These are phyloP conservation scores for Paraphoma chrysanthemicola DNA, from an alignment of 2,329 filamentous ascomycete genomes.

Conservation along the genomic window DNA sequence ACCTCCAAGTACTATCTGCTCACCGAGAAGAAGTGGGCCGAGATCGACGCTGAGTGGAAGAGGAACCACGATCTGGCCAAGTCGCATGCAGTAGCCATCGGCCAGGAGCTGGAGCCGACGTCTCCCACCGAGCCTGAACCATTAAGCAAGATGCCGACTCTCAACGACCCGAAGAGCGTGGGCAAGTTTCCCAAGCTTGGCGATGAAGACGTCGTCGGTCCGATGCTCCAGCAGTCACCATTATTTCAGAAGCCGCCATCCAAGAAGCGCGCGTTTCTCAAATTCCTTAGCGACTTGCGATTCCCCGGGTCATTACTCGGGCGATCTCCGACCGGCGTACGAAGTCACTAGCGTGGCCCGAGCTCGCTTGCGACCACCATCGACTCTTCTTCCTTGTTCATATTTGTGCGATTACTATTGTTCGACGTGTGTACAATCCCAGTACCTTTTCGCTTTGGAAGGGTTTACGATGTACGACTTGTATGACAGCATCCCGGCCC, in stretches of 20 bases:
- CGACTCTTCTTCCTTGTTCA: constrained; percentile 28
- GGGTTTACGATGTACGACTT: constrained; percentile 47
- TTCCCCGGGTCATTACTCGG: constrained; percentile 44
- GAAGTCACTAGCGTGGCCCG: constrained; percentile 25
- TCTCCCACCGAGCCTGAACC: constrained; percentile 59
- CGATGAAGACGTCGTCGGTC: constrained; percentile 91
- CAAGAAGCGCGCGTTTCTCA: constrained; percentile 48
- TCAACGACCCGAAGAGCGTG: constrained; percentile 70
- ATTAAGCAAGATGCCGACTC: constrained; percentile 70
- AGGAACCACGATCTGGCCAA: constrained; percentile 71
- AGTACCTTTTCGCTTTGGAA: constrained; percentile 38
- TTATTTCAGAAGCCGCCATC: constrained; percentile 48
- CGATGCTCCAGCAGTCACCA: constrained; percentile 68
- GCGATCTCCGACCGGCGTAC: constrained; percentile 36
- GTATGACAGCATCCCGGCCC: constrained; percentile 41
- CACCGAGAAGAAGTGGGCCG: constrained; percentile 88
- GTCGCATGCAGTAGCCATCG: constrained; percentile 45
- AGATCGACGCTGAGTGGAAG: constrained; percentile 79
- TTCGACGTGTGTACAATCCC: constrained; percentile 25
- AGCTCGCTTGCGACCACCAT: constrained; percentile 5
- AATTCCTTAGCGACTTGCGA: constrained; percentile 47
- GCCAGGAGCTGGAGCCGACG: constrained; percentile 40
- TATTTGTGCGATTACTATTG: constrained; percentile 34
- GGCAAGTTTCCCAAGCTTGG: constrained; percentile 89
- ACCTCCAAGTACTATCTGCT: constrained; percentile 88